Base-by-base conservation (phyloP, 495 filamentous ascomycete genomes). In the Talaromyces adpressus region DNA sequence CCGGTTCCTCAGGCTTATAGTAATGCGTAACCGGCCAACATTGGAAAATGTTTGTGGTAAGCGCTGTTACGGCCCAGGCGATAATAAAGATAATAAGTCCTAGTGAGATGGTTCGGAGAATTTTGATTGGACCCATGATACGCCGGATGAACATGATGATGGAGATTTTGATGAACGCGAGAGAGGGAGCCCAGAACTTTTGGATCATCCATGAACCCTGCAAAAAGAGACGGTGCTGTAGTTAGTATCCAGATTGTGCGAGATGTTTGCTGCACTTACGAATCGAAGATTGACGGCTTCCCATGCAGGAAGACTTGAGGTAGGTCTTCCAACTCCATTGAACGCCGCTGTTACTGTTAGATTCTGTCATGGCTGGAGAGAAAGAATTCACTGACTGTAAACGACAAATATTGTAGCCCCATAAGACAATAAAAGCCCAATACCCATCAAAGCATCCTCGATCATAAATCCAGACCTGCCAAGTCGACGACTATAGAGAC, bases 141-240 rank as follows among this genome's bases (percentile, higher is more conserved):
- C 67, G 61, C 9, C 68, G 70, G 34, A 74, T 70, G 52, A 76
- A 69, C 12, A 77, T 29, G 3, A 78, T 67, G 61, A 79, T 76
- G 9, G 75, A 76, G 1, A 72, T 57, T 62, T 79, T 79, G 57
- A 73, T 68, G 34, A 75, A 66, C 29, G 71, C 65, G 57, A 73
- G 70, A 2, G 70, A 62, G 0, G 62, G 25, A 0, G 66, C 63
- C 69, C 69, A 73, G 51, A 70, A 71, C 36, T 71, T 71, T 36
- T 70, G 62, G 7, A 64, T 30, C 14, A 73, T 63, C 71, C 71
- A 73, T 32, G 68, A 64, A 54, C 64, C 20, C 70, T 71, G 27
- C 14, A 16, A 51, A 16, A 12, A 51, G 47, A 51, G 8, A 16
- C 16, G 12, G 47, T 51, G 7, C 47, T 16, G 34, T 2, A 12